Percentiles rank a stretch among this genome's conserved stretches.
phyloP scores from a whole-genome alignment of 2,329 filamentous ascomycete species.

The Nemania sp. region DNA sequence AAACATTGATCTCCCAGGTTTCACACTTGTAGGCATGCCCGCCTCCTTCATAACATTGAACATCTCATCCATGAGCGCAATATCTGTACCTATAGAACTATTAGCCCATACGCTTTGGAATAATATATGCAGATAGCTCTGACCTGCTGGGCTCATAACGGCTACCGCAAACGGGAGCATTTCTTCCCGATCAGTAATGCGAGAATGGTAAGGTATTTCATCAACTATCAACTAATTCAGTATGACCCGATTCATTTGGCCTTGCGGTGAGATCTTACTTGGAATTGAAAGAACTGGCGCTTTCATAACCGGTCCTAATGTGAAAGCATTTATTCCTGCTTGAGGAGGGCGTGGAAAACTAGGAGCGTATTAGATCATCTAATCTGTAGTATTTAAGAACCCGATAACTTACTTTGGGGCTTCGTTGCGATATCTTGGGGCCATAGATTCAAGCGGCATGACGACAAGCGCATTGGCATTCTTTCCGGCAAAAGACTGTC shows the following conservation, averaged over 20 bases:
- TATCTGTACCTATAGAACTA: not conserved
- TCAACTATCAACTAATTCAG: not conserved
- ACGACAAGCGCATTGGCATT: not conserved
- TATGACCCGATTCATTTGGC: not conserved
- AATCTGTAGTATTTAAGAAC: not conserved
- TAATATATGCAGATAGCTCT: not conserved
- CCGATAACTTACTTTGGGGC: not conserved
- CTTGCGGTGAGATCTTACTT: not conserved
- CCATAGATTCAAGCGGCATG: constrained; percentile 2
- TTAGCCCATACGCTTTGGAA: no score
- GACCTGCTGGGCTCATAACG: not conserved
- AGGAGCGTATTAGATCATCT: not conserved
- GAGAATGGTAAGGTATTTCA: not conserved
- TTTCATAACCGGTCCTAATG: not conserved
- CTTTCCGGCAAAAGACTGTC: not conserved
- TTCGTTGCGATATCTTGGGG: not conserved
- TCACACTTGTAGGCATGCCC: not conserved
- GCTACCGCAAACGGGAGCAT: not conserved
- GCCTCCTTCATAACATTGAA: not conserved
- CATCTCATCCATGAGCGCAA: not conserved
- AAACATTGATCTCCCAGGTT: not conserved
- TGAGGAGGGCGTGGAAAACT: not conserved
- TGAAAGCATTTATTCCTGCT: not conserved
- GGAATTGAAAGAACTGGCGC: not conserved
- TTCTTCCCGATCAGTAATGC: constrained; percentile 1